A percentile compares a stretch with the other conserved stretches of the same genome.
These are phyloP conservation scores for Lolium rigidum DNA, from an alignment of 176 grass and related monocot species.

Conservation along the genomic window DNA sequence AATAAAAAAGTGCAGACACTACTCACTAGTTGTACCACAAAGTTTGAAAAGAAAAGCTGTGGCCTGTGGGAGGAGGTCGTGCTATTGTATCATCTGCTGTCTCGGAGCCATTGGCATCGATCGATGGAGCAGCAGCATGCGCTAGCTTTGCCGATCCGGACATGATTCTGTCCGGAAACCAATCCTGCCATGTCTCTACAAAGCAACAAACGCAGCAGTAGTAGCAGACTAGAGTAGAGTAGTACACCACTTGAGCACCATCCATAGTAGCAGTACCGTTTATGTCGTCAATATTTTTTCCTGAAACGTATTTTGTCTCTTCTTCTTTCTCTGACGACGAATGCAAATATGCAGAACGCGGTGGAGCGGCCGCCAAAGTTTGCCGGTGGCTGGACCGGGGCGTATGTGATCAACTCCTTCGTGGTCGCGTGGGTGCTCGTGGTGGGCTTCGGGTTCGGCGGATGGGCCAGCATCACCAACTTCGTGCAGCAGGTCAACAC, in stretches of 20 bases:
- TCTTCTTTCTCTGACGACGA: neutral
- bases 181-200: constrained; percentile 38
- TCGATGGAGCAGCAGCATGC: constrained; percentile 31
- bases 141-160: neutral
- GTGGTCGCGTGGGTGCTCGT: constrained; percentile 96
- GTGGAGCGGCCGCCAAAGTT: constrained; percentile 78
- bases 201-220: constrained; percentile 33
- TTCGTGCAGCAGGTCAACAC: constrained; percentile 82
- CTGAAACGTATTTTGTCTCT: too few relatives aligned
- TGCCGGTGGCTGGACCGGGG: constrained; percentile 78
- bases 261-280: too few relatives aligned
- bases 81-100: too few relatives aligned
- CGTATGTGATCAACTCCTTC: constrained; percentile 88
- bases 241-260: neutral
- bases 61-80: too few relatives aligned
- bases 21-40: neutral
- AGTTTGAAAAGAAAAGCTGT: too few relatives aligned
- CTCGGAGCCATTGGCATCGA: too few relatives aligned
- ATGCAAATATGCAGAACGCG: constrained; percentile 62
- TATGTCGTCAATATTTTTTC: too few relatives aligned
- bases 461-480: constrained; percentile 98
- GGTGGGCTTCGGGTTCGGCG: constrained; percentile 92
- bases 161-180: constrained; percentile 37
- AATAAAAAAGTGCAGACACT: neutral
- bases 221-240: neutral